Evolutionary conservation across 2,329 filamentous ascomycete genomes (phyloP), one percentile per base, ranked within the genome.

Genomic region (Lachnellula willkommii): DNA sequence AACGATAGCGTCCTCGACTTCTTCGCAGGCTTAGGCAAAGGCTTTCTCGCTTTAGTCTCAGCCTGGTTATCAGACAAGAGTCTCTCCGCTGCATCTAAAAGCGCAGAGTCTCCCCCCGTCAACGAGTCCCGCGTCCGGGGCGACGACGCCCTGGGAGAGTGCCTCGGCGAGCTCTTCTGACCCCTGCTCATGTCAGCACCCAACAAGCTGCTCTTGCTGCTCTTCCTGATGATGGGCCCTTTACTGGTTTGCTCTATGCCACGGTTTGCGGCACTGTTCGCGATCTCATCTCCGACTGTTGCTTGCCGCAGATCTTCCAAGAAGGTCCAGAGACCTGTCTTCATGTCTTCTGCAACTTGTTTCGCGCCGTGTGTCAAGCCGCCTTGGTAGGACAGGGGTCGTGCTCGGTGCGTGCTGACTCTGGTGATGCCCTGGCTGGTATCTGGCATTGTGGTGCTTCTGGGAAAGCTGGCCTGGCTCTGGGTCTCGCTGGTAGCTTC

Each of bases 251-350:
- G 56, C 63, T 58, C 72, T 68, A 58, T 72, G 71, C 36, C 45
- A 49, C 56, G 53, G 39, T 62, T 64, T 12, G 58, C 58, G 22
- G 59, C 58, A 43, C 83, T 85, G 58, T 78, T 84, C 60, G 90
- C 83, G 15, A 85, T 89, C 74, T 99, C 94, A 53, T 99, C 94
- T 24, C 94, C 94, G 6, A 99, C 91, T 0, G 94, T 96, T 14
- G 93, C 95, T 72, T 97, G 94, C 63, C 92, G 82, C 48, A 99
- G 84, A 69, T 99, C 94, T 70, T 97, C 94, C 57, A 96, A 84
- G 72, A 99, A 99, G 1, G 90, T 96, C 84, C 89, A 92, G 49
- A 99, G 75, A 2, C 94, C 93, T 51, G 94, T 84, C 69, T 87
- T 90, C 71, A 99, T 85, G 72, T 96, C 94, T 57, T 89, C 88